These are phyloP conservation scores for Lichtheimia ramosa DNA, from an alignment of 371 early-diverging fungal species.

Conservation along the genomic window DNA sequence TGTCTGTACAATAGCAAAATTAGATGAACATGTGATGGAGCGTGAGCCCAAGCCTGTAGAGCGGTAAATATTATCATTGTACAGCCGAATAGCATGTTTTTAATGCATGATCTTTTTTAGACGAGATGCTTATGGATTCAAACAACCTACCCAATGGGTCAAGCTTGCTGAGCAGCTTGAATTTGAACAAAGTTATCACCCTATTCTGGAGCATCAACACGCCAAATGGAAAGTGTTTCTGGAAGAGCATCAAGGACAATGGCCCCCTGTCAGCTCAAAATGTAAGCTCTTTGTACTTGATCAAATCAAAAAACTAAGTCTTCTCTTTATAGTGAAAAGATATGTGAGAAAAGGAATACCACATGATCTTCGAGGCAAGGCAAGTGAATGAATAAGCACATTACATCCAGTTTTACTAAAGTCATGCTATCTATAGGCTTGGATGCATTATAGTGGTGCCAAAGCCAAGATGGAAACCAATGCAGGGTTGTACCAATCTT, in stretches of 20 bases:
- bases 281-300: slow-evolving; percentile 25
- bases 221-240: slow-evolving; percentile 56
- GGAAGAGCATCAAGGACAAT: slow-evolving; percentile 44
- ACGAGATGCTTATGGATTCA: slow-evolving; percentile 69
- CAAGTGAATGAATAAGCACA: slow-evolving; percentile 19
- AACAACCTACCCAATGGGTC: slow-evolving; percentile 57
- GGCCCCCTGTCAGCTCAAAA: slow-evolving; percentile 50
- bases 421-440: slow-evolving; percentile 43
- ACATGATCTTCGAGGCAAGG: slow-evolving; percentile 58
- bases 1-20: no score
- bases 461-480: slow-evolving; percentile 55
- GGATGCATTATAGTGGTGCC: slow-evolving; percentile 85
- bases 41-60: no score
- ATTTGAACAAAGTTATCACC: slow-evolving; percentile 55
- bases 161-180: slow-evolving; percentile 40
- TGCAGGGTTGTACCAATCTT: slow-evolving; percentile 55
- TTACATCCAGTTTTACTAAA: neutral
- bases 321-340: slow-evolving; percentile 53
- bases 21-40: no score
- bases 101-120: neutral
- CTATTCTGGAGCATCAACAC: slow-evolving; percentile 46
- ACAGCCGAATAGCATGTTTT: no score
- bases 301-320: neutral
- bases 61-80: no score
- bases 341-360: slow-evolving; percentile 83